Evolutionary conservation across 345 rosid species (phyloP), one percentile per base, ranked within the genome.

Genomic region (Eutrema yunnanense): DNA sequence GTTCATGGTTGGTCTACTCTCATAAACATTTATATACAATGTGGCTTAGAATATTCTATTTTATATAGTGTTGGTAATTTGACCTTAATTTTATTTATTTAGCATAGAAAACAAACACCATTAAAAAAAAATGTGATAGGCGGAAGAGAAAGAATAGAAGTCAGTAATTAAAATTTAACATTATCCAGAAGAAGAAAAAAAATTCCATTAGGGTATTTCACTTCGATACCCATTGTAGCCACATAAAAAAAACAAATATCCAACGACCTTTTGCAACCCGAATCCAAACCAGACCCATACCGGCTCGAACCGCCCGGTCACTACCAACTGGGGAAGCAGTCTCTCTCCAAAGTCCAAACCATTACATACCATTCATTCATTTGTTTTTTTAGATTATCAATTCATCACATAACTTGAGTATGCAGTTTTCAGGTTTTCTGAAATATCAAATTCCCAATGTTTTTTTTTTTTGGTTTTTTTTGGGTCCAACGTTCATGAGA

Each of bases 351-450:
- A 68, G 63, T 68, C 63, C 68, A 62, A 74, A 68, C 69, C 75
- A 80, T 68, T 73, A 87, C 85, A 80, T 76, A 81, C 81, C 84
- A 65, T 73, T 83, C 84, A 65, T 73, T 83, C 61, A 34, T 81
- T 43, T 60, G 54, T 43, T 70, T 75, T 47, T 62, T 62, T 62
- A 63, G 71, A 55, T 70, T 62, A 76, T 63, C 78, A 74, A 51
- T 76, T 77, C 88, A 85, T 81, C 92, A 87, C 83, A 87, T 81
- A 83, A 74, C 82, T 75, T 66, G 49, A 72, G 73, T 38, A 65
- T 75, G 80, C 49, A 73, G 76, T 67, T 80, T 65, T 76, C 74
- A 69, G 13, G 65, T 69, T 55, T 40, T 62, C 26, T 54, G 53
- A 75, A 75, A 75, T 51, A 69, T 69, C 65, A 69, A 69, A 75